Base-by-base conservation (phyloP, 352 stramenopile genomes). In the Globisporangium nodosum region DNA sequence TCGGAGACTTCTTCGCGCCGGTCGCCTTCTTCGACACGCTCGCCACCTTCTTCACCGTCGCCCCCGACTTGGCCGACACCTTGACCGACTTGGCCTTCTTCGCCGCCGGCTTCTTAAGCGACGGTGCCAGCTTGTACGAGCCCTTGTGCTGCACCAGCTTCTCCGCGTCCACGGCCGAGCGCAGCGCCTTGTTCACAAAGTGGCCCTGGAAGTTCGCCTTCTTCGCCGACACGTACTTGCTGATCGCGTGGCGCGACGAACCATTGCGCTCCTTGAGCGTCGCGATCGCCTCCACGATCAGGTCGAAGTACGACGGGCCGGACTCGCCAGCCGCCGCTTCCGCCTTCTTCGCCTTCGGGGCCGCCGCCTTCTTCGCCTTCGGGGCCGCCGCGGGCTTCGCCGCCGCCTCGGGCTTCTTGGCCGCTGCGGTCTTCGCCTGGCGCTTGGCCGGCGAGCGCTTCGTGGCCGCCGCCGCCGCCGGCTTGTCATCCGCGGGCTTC, bases 231-330 rank as follows among this genome's bases (percentile, higher is more conserved):
- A 98, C 88, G 49, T 83, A 81, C 74, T 97, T 97, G 62, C 74
- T 83, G 52, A 98, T 97, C 7, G 92, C 91, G 65, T 94, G 78
- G 24, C 85, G 79, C 21, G 90, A 97, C 49, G 90, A 97, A 49
- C 93, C 93, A 52, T 77, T 97, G 67, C 91, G 93, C 69, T 97
- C 91, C 72, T 97, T 97, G 18, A 97, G 83, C 63, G 81, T 78
- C 58, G 76, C 57, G 62, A 98, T 97, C 35, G 89, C 90, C 49
- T 96, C 83, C 37, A 91, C 88, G 52, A 98, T 95, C 52, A 94
- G 69, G 20, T 96, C 87, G 55, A 93, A 94, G 77, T 96, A 94
- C 51, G 81, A 88, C 21, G 80, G 78, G 12, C 85, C 83, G 20
- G 30, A 48, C 15, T 83, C 74, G 21, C 58, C 72, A 31, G 61